Conservation (phyloP, 345 rosid species). For the Citrus cavaleriei region DNA sequence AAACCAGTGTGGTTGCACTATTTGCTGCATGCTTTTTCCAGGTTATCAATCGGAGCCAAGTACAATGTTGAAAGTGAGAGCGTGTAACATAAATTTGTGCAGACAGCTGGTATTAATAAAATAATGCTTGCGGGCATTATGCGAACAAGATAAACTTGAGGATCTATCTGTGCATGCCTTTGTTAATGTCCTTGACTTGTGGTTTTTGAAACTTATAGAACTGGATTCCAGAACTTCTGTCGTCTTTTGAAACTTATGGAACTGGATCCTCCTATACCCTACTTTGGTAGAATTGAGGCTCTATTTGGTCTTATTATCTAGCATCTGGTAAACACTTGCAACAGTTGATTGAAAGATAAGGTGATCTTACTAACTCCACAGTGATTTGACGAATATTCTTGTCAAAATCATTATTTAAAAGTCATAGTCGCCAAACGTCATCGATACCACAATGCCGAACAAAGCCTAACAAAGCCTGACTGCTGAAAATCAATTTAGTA, state of each 20-base stretch:
- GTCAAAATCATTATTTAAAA: too few relatives aligned
- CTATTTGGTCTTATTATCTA: too few relatives aligned
- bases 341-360: too few relatives aligned
- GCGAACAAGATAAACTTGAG: conserved; percentile 9
- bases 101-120: conserved; percentile 14
- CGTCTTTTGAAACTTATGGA: neutral
- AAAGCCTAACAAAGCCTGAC: too few relatives aligned
- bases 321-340: too few relatives aligned
- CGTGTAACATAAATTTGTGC: conserved; percentile 8
- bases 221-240: neutral
- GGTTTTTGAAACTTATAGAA: neutral
- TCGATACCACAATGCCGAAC: too few relatives aligned
- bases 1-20: conserved; percentile 1
- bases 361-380: too few relatives aligned
- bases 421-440: too few relatives aligned
- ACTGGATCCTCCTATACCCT: neutral
- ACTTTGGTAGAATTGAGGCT: neutral
- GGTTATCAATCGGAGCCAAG: conserved; percentile 12
- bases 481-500: too few relatives aligned
- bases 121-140: conserved; percentile 11
- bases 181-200: neutral
- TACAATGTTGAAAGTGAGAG: conserved; percentile 4
- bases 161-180: conserved; percentile 1
- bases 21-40: conserved; percentile 21
- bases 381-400: too few relatives aligned